Base-by-base conservation (phyloP, 2,329 filamentous ascomycete genomes). In the Mollisiaceae sp. region DNA sequence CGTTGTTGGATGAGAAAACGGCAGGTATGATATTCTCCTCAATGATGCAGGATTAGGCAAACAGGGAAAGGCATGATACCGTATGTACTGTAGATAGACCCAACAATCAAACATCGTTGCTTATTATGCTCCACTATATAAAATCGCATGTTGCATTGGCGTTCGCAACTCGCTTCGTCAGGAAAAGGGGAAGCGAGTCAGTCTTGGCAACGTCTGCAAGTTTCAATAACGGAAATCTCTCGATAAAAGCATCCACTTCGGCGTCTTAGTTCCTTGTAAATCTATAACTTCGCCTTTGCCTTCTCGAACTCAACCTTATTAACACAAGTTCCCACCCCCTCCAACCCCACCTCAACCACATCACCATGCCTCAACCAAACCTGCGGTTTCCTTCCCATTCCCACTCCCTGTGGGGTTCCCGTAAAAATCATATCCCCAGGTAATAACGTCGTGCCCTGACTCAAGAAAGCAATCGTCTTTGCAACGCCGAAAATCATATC, bases 361-460 rank as follows among this genome's bases (percentile, higher is more conserved):
- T 92, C 90, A 4, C 89, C 88, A 75, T 92, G 83, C 76, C 89
- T 87, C 64, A 92, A 78, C 88, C 89, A 92, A 11, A 90, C 71
- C 64, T 83, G 85, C 2, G 89, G 89, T 63, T 84, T 88, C 59
- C 85, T 83, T 15, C 89, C 90, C 85, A 90, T 89, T 1, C 88
- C 90, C 22, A 93, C 90, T 38, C 90, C 90, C 67, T 87, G 84
- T 0, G 89, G 90, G 76, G 88, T 90, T 70, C 88, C 88, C 2
- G 87, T 90, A 69, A 89, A 89, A 67, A 91, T 88, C 60, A 90
- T 58, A 75, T 90, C 87, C 2, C 88, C 88, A 1, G 86, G 86
- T 66, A 88, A 75, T 57, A 90, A 76, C 0, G 88, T 90, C 15
- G 85, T 87, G 12, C 88, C 88, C 68, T 82, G 82, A 72, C 85